These are phyloP conservation scores for Jatropha multifida DNA, from an alignment of 441 rosid species.

Conservation along the genomic window DNA sequence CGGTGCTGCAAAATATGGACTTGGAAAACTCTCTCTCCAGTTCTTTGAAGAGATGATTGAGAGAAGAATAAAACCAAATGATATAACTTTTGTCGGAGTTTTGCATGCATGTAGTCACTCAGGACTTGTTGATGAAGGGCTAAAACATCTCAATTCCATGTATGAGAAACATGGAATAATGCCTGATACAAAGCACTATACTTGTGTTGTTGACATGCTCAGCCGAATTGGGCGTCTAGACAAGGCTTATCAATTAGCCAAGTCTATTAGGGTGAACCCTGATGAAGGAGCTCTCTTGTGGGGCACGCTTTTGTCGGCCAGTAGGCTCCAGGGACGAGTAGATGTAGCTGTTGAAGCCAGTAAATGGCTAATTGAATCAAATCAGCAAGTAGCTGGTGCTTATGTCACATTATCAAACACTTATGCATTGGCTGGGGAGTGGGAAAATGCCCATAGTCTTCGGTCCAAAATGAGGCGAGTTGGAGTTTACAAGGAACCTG, in stretches of 20 bases:
- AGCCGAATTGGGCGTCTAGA: slow-evolving; percentile 71
- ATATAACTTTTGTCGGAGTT: slow-evolving; percentile 64
- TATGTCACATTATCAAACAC: slow-evolving; percentile 70
- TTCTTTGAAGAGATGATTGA: slow-evolving; percentile 63
- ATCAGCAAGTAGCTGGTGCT: slow-evolving; percentile 66
- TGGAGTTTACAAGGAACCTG: slow-evolving; percentile 70
- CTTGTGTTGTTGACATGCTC: slow-evolving; percentile 75
- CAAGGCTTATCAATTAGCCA: slow-evolving; percentile 63
- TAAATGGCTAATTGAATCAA: slow-evolving; percentile 45
- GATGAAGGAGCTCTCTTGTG: slow-evolving; percentile 52
- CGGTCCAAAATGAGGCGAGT: slow-evolving; percentile 53
- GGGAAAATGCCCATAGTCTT: slow-evolving; percentile 53
- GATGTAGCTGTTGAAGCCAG: slow-evolving; percentile 71
- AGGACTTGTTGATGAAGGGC: slow-evolving; percentile 65
- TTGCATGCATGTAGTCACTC: slow-evolving; percentile 84
- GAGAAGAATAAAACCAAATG: slow-evolving; percentile 59
- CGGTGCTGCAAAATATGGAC: slow-evolving; percentile 71
- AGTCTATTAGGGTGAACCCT: slow-evolving; percentile 41
- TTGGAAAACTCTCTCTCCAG: slow-evolving; percentile 51
- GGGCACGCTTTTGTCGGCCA: slow-evolving; percentile 58
- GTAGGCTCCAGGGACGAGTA: slow-evolving; percentile 71
- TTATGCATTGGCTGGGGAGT: slow-evolving; percentile 55
- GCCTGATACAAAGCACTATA: slow-evolving; percentile 64
- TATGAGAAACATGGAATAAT: slow-evolving; percentile 40
- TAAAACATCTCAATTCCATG: slow-evolving; percentile 54